Evolutionary conservation across 2,329 filamentous ascomycete species (phyloP).

Genomic region (Fusarium sp.): DNA sequence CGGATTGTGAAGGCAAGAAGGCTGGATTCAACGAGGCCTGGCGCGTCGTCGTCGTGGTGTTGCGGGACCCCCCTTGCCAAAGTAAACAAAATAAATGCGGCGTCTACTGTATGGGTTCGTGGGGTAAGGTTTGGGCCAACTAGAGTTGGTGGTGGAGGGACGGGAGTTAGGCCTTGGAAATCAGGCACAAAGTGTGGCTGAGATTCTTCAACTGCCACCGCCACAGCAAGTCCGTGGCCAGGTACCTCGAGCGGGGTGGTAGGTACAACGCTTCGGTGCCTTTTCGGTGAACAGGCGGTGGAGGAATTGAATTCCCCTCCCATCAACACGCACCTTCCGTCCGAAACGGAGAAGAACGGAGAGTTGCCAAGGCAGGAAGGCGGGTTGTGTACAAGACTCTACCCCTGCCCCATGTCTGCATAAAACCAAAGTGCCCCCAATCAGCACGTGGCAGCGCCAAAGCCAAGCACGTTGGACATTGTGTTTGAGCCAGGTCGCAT

Average conservation of each 20-base stretch:
- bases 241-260: neutral
- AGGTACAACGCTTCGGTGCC: neutral
- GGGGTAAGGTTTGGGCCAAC: constrained; percentile 24
- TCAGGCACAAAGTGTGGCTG: constrained; percentile 34
- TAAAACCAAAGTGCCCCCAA: constrained; percentile 6
- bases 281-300: neutral
- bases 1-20: constrained; percentile 32
- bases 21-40: constrained; percentile 37
- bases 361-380: constrained; percentile 26
- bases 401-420: constrained; percentile 15
- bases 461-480: constrained; percentile 27
- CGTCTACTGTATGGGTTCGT: constrained; percentile 15
- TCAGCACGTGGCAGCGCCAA: constrained; percentile 27
- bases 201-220: neutral
- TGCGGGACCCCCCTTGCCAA: constrained; percentile 38
- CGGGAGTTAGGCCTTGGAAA: constrained; percentile 22
- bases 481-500: constrained; percentile 23
- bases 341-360: constrained; percentile 27
- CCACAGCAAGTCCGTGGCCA: neutral
- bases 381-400: neutral
- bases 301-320: neutral
- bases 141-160: neutral
- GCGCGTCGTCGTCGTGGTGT: constrained; percentile 45
- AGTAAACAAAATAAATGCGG: constrained; percentile 48
- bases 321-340: constrained; percentile 16